Evolutionary conservation across 2,329 filamentous ascomycete genomes (phyloP).

Genomic region (Amphichorda felina): DNA sequence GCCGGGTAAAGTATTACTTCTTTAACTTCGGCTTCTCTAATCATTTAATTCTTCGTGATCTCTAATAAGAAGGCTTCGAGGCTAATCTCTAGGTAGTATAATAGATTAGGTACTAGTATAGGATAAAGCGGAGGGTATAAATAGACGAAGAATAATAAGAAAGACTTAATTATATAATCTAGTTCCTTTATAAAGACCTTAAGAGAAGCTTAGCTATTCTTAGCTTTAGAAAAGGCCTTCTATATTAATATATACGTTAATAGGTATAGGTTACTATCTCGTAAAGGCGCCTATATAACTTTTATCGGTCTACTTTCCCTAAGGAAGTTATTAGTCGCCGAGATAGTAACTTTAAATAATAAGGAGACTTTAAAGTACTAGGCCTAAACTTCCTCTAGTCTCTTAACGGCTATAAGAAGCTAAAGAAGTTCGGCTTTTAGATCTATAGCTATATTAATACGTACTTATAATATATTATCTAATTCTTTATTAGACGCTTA

Average conservation of each 20-base stretch:
- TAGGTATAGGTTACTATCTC: background rate
- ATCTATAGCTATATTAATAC: constrained; percentile 3
- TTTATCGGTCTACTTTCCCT: background rate
- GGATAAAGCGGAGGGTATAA: no score
- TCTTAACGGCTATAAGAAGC: constrained; percentile 2
- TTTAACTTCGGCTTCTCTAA: no score
- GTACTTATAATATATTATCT: constrained; percentile 3
- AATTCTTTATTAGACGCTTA: constrained; percentile 1
- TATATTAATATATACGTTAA: background rate
- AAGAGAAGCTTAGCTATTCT: no score
- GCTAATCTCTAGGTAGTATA: no score
- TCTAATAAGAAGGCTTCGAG: no score
- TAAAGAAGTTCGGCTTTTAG: constrained; percentile 1
- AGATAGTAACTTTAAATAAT: background rate
- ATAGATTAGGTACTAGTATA: no score
- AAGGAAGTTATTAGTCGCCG: background rate
- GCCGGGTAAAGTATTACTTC: no score
- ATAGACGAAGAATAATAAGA: no score
- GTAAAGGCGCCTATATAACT: background rate
- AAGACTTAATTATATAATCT: no score
- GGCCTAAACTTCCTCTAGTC: constrained; percentile 1
- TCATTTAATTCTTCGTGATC: no score
- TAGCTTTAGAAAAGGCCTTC: no score
- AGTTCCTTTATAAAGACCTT: no score
- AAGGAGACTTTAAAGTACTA: background rate